Evolutionary conservation across 2,329 filamentous ascomycete genomes (phyloP).

Genomic region (Akanthomyces dipterigenus): DNA sequence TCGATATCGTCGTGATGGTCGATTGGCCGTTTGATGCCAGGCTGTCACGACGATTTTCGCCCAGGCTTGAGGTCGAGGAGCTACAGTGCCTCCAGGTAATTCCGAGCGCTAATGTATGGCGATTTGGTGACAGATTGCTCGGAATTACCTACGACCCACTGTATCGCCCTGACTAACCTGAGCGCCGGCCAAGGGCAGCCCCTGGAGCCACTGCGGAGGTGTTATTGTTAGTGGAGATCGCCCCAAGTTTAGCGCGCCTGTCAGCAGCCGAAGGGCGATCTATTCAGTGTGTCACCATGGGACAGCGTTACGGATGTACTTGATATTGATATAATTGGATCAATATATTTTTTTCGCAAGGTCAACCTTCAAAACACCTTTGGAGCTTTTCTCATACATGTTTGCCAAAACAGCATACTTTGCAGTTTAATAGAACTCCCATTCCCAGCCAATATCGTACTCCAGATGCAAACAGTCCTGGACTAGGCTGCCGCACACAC

Average conservation of each 20-base stretch:
- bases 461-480: constrained; percentile 3
- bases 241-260: neutral
- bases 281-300: neutral
- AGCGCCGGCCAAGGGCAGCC: neutral
- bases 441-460: constrained; percentile 1
- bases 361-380: neutral
- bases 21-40: neutral
- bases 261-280: neutral
- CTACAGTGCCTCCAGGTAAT: too few relatives aligned
- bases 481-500: neutral
- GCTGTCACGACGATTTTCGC: neutral
- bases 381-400: constrained; percentile 6
- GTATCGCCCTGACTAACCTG: neutral
- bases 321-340: neutral
- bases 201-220: neutral
- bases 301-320: too few relatives aligned
- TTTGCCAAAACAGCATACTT: neutral
- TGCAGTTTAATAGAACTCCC: neutral
- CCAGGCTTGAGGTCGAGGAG: neutral
- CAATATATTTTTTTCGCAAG: neutral
- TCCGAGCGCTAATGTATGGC: too few relatives aligned
- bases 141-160: too few relatives aligned
- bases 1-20: neutral
- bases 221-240: neutral
- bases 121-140: too few relatives aligned